Evolutionary conservation across 139 green algal genomes (phyloP), one percentile per base, ranked within the genome.

Genomic region (Tetraselmis striata): DNA sequence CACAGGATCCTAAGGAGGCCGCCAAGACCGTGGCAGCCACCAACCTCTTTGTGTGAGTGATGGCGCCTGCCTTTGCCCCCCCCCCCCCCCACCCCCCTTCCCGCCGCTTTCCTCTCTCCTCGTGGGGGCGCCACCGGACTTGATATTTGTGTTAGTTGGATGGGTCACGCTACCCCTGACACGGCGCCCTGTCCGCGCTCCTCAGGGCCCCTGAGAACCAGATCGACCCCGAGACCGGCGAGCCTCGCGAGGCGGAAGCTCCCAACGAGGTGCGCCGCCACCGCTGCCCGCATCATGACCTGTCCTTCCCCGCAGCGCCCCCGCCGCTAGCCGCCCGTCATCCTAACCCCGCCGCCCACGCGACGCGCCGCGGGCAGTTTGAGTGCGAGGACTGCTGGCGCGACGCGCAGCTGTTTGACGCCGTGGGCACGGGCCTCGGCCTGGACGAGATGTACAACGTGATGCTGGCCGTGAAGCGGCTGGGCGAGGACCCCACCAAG

Each of bases 221-320:
- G n/a, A 94, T 95, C 74, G 87, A 97, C 75, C 87, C 90, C n/a
- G 91, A 93, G 28, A 95, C 92, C 30, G 93, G 92, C 11, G 93
- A 95, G 85, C 86, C 91, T 1, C 82, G 91, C 24, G 85, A 91
- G 1, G 83, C 87, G 23, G 89, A 93, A 22, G 58, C 86, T 2
- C 85, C 90, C 5, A 93, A 94, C 77, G 91, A 94, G 79, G 91
- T 84, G 32, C 27, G 74, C 0, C 32, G 30, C n/a, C n/a, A n/a
- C n/a, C n/a, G n/a, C n/a, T n/a, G n/a, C n/a, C n/a, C n/a, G n/a
- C n/a, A n/a, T n/a, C n/a, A n/a, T n/a, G n/a, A n/a, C n/a, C n/a
- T n/a, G n/a, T n/a, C n/a, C n/a, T n/a, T n/a, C n/a, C n/a, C n/a
- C n/a, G n/a, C n/a, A n/a, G n/a, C n/a, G n/a, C n/a, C n/a, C n/a